phyloP scores from a whole-genome alignment of 2,329 filamentous ascomycete genomes.

The Truncatella angustata region DNA sequence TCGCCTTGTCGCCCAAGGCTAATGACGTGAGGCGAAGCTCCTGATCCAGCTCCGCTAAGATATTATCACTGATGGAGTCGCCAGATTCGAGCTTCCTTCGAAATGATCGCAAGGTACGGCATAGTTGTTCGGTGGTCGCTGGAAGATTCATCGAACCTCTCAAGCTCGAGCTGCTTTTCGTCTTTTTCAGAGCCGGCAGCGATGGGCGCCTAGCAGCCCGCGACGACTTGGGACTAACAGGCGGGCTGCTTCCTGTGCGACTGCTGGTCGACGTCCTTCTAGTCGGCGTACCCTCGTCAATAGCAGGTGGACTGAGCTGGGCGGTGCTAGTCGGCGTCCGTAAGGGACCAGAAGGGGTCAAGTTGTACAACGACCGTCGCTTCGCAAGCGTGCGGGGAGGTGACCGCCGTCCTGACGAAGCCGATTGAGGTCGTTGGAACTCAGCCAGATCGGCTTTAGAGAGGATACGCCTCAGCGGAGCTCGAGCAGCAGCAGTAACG shows the following conservation, averaged over 20 bases:
- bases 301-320: constrained; percentile 40
- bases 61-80: constrained; percentile 55
- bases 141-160: constrained; percentile 56
- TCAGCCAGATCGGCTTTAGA: constrained; percentile 85
- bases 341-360: constrained; percentile 31
- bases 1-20: constrained; percentile 57
- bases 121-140: constrained; percentile 63
- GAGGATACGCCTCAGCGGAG: constrained; percentile 79
- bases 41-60: constrained; percentile 61
- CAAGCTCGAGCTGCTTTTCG: constrained; percentile 48
- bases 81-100: constrained; percentile 60
- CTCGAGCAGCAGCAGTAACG: constrained; percentile 52
- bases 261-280: constrained; percentile 44
- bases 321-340: constrained; percentile 39
- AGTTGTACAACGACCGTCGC: constrained; percentile 52
- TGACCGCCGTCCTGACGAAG: constrained; percentile 49
- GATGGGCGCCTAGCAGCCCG: constrained; percentile 52
- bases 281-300: constrained; percentile 46
- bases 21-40: constrained; percentile 63
- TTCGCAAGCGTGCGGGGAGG: constrained; percentile 54
- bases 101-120: constrained; percentile 60
- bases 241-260: constrained; percentile 43
- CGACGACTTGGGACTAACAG: constrained; percentile 48
- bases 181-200: constrained; percentile 47
- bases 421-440: constrained; percentile 57